These are phyloP conservation scores for Anethum foeniculum DNA, from an alignment of 140 eudicot species.

Conservation along the genomic window DNA sequence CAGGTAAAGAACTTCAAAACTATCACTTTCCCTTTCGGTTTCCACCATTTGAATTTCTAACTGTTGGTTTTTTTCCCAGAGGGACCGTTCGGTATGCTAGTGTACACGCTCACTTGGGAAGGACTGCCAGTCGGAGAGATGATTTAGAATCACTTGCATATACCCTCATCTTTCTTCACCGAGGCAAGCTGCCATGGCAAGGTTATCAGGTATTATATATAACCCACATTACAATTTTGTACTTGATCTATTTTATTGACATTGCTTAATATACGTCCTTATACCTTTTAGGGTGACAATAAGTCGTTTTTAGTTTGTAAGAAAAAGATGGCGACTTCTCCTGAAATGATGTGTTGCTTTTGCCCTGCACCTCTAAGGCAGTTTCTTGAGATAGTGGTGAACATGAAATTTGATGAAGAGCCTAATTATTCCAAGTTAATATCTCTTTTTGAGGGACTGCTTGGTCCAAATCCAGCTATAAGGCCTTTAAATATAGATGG, in stretches of 20 bases:
- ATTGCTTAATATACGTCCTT: background rate
- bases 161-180: conserved; percentile 84
- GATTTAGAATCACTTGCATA: conserved; percentile 98
- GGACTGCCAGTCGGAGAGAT: conserved; percentile 90
- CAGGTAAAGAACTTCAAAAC: conserved; percentile 36
- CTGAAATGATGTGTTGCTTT: conserved; percentile 79
- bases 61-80: conserved; percentile 27
- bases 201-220: conserved; percentile 72
- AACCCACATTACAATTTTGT: background rate
- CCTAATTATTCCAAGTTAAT: conserved; percentile 91
- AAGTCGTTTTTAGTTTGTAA: conserved; percentile 89
- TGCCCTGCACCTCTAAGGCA: conserved; percentile 77
- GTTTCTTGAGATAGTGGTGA: conserved; percentile 82
- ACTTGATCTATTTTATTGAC: conserved; percentile 1
- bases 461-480: conserved; percentile 88
- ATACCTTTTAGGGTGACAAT: conserved; percentile 59
- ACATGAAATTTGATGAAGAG: conserved; percentile 96
- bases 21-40: background rate
- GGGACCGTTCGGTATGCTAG: conserved; percentile 98
- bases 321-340: conserved; percentile 97
- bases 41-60: background rate
- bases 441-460: conserved; percentile 80
- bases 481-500: conserved; percentile 98
- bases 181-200: conserved; percentile 99
- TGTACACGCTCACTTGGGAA: conserved; percentile 96